Evolutionary conservation across 305 asterid genomes (phyloP).

Genomic region (Fraxinus xanthoxyloides): DNA sequence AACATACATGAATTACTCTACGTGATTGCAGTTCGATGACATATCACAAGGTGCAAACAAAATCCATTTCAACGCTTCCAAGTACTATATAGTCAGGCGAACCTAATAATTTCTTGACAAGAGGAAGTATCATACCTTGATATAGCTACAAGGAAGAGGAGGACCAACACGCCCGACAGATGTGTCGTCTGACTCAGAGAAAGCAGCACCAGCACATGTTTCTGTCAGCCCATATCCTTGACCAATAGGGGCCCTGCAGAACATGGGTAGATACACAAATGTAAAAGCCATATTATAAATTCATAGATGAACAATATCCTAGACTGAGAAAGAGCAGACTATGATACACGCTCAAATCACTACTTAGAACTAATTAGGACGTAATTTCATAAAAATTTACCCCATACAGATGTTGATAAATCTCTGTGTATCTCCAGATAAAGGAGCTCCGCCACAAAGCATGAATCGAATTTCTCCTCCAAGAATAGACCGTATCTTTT

Average conservation of each 20-base stretch:
- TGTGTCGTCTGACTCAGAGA: slow-evolving; percentile 77
- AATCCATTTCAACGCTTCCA: background rate
- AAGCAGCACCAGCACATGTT: slow-evolving; percentile 90
- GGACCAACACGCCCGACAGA: slow-evolving; percentile 95
- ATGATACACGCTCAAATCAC: background rate
- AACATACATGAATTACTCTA: background rate
- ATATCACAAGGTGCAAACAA: slow-evolving; percentile 5
- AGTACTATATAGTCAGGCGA: background rate
- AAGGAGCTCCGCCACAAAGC: slow-evolving; percentile 97
- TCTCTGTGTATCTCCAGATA: slow-evolving; percentile 86
- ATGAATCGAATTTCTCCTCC: slow-evolving; percentile 86
- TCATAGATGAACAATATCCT: background rate
- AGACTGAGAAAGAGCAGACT: slow-evolving; percentile 19
- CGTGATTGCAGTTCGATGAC: background rate
- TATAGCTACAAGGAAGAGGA: slow-evolving; percentile 84
- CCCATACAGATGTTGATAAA: slow-evolving; percentile 92
- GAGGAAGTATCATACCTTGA: slow-evolving; percentile 55
- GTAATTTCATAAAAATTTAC: slow-evolving; percentile 39
- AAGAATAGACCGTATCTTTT: slow-evolving; percentile 66
- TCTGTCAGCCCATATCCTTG: slow-evolving; percentile 95
- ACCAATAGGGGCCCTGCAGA: slow-evolving; percentile 80
- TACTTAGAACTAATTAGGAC: slow-evolving; percentile 9
- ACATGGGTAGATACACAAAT: slow-evolving; percentile 9
- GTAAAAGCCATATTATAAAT: background rate
- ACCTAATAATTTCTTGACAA: background rate